Conservation (phyloP, 805 yeast genomes). For the Starmerella floricola region DNA sequence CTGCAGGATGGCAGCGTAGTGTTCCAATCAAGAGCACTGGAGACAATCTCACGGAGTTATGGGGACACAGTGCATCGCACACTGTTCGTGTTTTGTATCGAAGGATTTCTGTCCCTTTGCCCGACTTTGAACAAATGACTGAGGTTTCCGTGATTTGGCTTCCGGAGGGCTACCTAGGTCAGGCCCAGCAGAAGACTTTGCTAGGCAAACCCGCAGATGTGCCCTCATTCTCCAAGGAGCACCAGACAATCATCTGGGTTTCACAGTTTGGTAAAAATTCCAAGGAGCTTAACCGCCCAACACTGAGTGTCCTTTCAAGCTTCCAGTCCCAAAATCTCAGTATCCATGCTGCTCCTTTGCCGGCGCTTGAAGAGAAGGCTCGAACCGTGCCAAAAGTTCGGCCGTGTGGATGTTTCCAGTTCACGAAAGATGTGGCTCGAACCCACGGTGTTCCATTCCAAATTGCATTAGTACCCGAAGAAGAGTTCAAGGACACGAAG, state of each 20-base stretch:
- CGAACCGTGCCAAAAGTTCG: background rate
- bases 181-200: constrained; percentile 44
- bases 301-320: background rate
- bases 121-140: constrained; percentile 66
- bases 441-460: constrained; percentile 58
- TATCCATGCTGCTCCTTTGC: constrained; percentile 33
- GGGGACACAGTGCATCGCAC: constrained; percentile 4
- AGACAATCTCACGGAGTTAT: constrained; percentile 14
- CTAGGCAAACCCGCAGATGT: constrained; percentile 44
- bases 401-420: constrained; percentile 60
- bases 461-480: constrained; percentile 47
- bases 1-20: constrained; percentile 2
- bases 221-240: background rate
- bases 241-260: constrained; percentile 15
- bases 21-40: constrained; percentile 2
- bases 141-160: constrained; percentile 59
- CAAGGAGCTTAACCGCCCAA: constrained; percentile 3
- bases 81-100: constrained; percentile 50
- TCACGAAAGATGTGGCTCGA: constrained; percentile 41
- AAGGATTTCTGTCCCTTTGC: constrained; percentile 56
- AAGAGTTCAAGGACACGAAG: constrained; percentile 49
- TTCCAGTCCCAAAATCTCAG: constrained; percentile 37
- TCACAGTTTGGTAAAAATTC: constrained; percentile 1
- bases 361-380: constrained; percentile 11
- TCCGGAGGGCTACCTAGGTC: constrained; percentile 39